Evolutionary conservation across 1,284 basidiomycete species (phyloP), one percentile per base, ranked within the genome.

Genomic region (Termitomyces sp.): DNA sequence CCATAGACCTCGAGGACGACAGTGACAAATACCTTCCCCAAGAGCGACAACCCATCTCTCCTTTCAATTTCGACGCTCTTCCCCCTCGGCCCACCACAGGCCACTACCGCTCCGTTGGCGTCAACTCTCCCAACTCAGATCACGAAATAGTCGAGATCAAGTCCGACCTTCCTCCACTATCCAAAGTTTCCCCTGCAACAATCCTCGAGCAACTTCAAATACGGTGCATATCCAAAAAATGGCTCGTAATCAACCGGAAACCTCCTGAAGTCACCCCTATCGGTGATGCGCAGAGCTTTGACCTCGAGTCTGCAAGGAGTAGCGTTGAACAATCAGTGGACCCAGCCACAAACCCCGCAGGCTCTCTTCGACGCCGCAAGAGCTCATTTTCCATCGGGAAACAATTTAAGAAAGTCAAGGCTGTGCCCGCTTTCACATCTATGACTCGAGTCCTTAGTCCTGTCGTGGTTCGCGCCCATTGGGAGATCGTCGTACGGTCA

Each of bases 401-500:
- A 54, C 71, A 76, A 38, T 73, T 77, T 60, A 70, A 74, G 54
- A 66, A 72, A 55, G 74, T 84, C 54, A 75, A 75, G 48, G 70
- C 76, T 21, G 86, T 88, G 6, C 86, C 86, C 1, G 82, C 84
- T 52, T 89, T 90, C 57, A 76, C 80, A 21, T 85, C 86, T 26
- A 68, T 90, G 49, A 89, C 88, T 41, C 76, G 74, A 39, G 73
- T 90, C 26, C 72, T 86, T 44, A 86, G 77, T 56, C 83, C 85
- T n/a, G 73, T 84, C 49, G 79, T 90, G 45, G 76, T 80, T 49
- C 75, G 88, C 11, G 86, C 81, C 4, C 88, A 91, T 61, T 91
- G 88, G 88, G 87, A 90, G 68, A 82, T 81, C 44, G 75, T 78
- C 14, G 65, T 74, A 24, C 68, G 75, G 34, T 76, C 73, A 1